phyloP scores from a whole-genome alignment of 805 yeast genomes.

The Kuraishia hungarica region DNA sequence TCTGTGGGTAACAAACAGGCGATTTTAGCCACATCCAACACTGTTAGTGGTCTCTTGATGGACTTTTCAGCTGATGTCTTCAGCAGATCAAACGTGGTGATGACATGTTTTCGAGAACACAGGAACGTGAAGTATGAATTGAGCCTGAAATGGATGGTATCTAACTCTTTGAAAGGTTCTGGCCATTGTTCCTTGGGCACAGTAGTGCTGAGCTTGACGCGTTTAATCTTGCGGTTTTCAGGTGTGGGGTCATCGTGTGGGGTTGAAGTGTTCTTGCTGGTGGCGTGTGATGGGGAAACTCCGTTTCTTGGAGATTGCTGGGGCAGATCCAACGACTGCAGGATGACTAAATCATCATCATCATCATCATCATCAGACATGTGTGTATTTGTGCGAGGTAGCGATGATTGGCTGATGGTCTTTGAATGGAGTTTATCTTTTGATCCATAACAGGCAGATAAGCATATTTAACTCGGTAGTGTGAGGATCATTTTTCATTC shows the following conservation, averaged over 20 bases:
- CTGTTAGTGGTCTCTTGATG: slow-evolving; percentile 32
- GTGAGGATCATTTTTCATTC: not conserved
- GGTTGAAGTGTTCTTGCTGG: not conserved
- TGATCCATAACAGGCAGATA: not conserved
- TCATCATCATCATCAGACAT: not conserved
- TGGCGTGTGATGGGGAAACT: too few species aligned
- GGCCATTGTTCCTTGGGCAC: slow-evolving; percentile 16
- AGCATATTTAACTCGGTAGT: not conserved
- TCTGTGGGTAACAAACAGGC: slow-evolving; percentile 59
- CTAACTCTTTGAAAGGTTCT: slow-evolving; percentile 28
- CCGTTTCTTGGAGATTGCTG: not conserved
- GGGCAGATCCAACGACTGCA: slow-evolving; percentile 12
- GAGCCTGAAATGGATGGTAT: slow-evolving; percentile 39
- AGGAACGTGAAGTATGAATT: slow-evolving; percentile 58
- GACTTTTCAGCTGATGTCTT: slow-evolving; percentile 43
- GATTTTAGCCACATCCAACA: slow-evolving; percentile 57
- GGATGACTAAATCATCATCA: slow-evolving; percentile 1
- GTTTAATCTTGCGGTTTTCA: not conserved
- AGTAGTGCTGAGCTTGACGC: not conserved
- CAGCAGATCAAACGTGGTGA: slow-evolving; percentile 47
- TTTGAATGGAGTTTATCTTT: not conserved
- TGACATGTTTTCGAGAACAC: slow-evolving; percentile 49
- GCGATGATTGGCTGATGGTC: too few species aligned
- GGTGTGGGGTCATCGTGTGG: not conserved
- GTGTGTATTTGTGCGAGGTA: not conserved